phyloP scores from a whole-genome alignment of 2,329 filamentous ascomycete species.

The Colletotrichum sp. region DNA sequence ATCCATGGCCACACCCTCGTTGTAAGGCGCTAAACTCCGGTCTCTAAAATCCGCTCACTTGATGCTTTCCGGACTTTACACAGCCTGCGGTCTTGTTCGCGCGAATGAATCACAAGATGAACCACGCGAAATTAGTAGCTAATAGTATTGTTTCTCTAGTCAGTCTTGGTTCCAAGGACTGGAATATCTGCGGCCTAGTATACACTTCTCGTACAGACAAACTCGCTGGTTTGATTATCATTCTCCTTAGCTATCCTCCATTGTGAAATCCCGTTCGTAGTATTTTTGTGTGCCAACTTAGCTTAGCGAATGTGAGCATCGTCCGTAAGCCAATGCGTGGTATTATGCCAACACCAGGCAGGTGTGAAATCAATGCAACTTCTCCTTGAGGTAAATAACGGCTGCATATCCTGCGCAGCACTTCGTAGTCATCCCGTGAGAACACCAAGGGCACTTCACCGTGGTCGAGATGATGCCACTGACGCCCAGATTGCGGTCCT shows the following conservation, averaged over 20 bases:
- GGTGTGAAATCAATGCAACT: constrained; percentile 48
- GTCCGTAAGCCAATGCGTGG: not conserved
- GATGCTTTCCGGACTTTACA: not conserved
- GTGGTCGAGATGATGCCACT: constrained; percentile 63
- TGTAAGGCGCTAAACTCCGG: not conserved
- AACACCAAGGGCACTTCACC: constrained; percentile 75
- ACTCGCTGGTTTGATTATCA: not conserved
- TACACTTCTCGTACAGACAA: not conserved
- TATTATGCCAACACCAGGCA: not conserved
- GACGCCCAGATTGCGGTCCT: constrained; percentile 56
- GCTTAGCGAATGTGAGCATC: not conserved
- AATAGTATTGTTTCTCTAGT: not conserved
- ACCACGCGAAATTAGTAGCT: not conserved
- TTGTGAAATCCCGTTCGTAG: not conserved
- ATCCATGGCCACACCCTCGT: not conserved
- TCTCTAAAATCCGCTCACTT: not conserved
- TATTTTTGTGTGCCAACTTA: not conserved
- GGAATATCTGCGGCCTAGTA: not conserved
- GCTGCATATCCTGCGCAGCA: constrained; percentile 75
- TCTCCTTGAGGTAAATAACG: constrained; percentile 69
- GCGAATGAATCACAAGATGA: not conserved
- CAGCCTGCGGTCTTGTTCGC: not conserved
- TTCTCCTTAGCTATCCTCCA: not conserved
- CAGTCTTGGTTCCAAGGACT: not conserved
- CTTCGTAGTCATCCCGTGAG: constrained; percentile 70